Evolutionary conservation across 129 eudicot genomes (phyloP), one percentile per base, ranked within the genome.

Genomic region (Pittosporum tobira): DNA sequence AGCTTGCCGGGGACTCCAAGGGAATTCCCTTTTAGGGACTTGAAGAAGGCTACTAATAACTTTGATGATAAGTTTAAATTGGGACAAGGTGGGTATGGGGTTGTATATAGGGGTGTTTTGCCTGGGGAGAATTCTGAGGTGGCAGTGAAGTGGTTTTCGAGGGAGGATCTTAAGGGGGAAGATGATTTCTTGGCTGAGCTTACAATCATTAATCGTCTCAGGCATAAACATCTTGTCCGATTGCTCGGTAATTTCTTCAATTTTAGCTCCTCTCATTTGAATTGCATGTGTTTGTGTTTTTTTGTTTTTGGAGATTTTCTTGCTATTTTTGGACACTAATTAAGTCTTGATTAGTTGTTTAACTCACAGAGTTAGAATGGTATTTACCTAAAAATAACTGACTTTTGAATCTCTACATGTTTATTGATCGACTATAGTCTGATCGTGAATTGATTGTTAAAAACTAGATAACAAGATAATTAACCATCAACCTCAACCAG

Each of bases 111-210:
- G 47, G 97, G 95, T 0, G 14, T 66, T 4, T 63, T 90, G 74
- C 76, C 72, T 13, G 69, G 68, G 56, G 95, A 85, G 21, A 71
- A 68, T 50, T 64, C 31, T 48, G 95, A 85, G 68, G 78, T 90
- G 40, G 97, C 97, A 7, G 95, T 90, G 1, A 90, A 90, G 59
- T 73, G 87, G 71, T 90, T 90, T 58, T 75, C 83, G 0, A 69
- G 95, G 64, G 97, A 77, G 19, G 83, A 77, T 30, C 69, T 90
- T 8, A 79, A 90, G 44, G 94, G 97, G 0, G 84, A 82, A 54
- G 93, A 76, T 38, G 97, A 90, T 77, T 90, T 90, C 66, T 69
- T 90, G 78, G 88, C 97, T 26, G 97, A 90, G 78, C 83, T 90
- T 28, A 85, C 95, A 16, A 90, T 90, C n/a, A 90, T 90, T 21